phyloP scores from a whole-genome alignment of 176 grass and related monocot genomes.

The Carex myosuroides region DNA sequence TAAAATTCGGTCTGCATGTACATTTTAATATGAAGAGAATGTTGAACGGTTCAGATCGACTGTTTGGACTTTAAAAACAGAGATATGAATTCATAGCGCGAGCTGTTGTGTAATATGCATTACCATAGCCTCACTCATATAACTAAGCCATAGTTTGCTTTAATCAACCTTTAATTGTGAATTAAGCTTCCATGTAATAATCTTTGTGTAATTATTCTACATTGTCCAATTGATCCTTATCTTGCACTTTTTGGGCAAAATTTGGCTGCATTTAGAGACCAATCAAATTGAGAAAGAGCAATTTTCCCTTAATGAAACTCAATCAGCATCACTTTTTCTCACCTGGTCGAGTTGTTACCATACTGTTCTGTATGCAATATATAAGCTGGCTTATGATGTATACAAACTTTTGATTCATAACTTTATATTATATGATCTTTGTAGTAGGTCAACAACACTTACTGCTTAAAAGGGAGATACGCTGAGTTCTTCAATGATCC shows the following conservation, averaged over 20 bases:
- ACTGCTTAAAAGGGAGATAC: conserved; percentile 65
- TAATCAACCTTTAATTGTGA: background rate
- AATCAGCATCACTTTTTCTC: background rate
- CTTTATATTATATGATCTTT: background rate
- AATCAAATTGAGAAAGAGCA: background rate
- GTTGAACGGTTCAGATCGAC: no score
- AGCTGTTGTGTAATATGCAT: no score
- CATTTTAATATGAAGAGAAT: no score
- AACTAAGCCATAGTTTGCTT: background rate
- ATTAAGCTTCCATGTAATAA: background rate
- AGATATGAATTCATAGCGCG: no score
- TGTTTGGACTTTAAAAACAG: no score
- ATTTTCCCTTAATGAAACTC: background rate
- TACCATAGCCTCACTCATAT: no score
- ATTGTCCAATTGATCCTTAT: background rate
- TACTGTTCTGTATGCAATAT: background rate
- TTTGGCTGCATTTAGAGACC: background rate
- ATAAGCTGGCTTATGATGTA: background rate
- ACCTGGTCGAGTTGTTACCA: background rate
- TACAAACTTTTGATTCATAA: background rate
- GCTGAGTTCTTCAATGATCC: conserved; percentile 80
- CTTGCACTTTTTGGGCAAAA: background rate
- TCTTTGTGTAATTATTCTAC: background rate
- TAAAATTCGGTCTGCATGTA: no score
- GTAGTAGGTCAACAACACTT: conserved; percentile 62